Conservation (phyloP, 1,284 basidiomycete genomes). For the Lentinus polychrous region DNA sequence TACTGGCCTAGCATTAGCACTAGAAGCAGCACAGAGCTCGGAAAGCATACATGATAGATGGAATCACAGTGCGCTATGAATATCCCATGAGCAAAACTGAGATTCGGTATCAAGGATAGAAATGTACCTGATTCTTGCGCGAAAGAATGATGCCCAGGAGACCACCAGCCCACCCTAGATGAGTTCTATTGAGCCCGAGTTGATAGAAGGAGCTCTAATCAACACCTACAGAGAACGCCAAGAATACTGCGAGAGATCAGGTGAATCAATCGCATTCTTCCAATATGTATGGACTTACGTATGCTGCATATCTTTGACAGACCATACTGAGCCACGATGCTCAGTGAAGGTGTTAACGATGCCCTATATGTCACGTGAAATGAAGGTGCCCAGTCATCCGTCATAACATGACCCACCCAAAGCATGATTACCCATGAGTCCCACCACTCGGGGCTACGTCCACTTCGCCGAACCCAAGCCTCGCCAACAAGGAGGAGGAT, state of each 20-base stretch:
- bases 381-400: not conserved
- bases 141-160: slow-evolving; percentile 83
- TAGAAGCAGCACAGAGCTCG: slow-evolving; percentile 1
- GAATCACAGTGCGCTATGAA: slow-evolving; percentile 68
- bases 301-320: slow-evolving; percentile 93
- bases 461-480: slow-evolving; percentile 68
- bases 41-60: slow-evolving; percentile 66
- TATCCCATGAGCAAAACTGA: not conserved
- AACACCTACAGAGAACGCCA: slow-evolving; percentile 34
- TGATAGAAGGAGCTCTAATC: not conserved
- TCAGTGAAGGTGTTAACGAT: slow-evolving; percentile 94
- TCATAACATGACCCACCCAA: slow-evolving; percentile 54
- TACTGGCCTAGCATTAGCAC: slow-evolving; percentile 34
- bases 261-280: not conserved
- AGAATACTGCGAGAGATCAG: slow-evolving; percentile 26
- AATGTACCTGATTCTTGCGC: slow-evolving; percentile 63
- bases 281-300: slow-evolving; percentile 46
- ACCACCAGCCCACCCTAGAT: slow-evolving; percentile 87
- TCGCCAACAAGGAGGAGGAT: slow-evolving; percentile 82
- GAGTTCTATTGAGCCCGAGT: not conserved
- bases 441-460: slow-evolving; percentile 83
- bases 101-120: not conserved
- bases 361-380: slow-evolving; percentile 32
- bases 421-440: slow-evolving; percentile 86
- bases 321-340: slow-evolving; percentile 76